A percentile compares a stretch with the other conserved stretches of the same genome.
phyloP scores from a whole-genome alignment of 495 filamentous ascomycete genomes.

The Lepraria neglecta region DNA sequence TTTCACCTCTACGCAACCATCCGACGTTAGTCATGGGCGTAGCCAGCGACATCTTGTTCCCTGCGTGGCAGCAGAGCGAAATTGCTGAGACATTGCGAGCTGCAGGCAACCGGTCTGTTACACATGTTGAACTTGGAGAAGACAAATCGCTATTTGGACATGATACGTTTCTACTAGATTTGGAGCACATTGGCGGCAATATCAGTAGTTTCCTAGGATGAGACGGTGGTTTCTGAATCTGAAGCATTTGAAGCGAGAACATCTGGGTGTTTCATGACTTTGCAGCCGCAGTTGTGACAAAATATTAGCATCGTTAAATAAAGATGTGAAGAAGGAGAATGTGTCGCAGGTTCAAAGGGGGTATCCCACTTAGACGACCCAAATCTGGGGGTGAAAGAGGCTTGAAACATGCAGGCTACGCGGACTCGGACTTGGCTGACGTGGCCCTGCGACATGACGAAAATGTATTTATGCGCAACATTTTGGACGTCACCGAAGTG shows the following conservation, averaged over 20 bases:
- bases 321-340: background rate
- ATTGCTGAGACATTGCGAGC: slow-evolving; percentile 75
- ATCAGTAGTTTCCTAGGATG: slow-evolving; percentile 69
- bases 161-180: slow-evolving; percentile 90
- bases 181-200: slow-evolving; percentile 82
- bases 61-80: slow-evolving; percentile 96
- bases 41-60: slow-evolving; percentile 93
- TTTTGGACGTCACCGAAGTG: background rate
- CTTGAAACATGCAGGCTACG: background rate
- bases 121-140: slow-evolving; percentile 85
- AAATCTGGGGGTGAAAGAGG: background rate
- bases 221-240: background rate
- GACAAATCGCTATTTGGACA: slow-evolving; percentile 91
- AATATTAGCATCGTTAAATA: background rate
- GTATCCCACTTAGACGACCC: background rate
- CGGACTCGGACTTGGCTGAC: background rate
- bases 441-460: slow-evolving; percentile 1
- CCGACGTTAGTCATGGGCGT: slow-evolving; percentile 87
- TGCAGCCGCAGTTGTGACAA: background rate
- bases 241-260: background rate
- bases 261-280: background rate
- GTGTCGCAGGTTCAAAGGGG: background rate
- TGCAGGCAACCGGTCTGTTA: slow-evolving; percentile 69
- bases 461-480: background rate
- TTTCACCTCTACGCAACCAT: slow-evolving; percentile 64